Evolutionary conservation across 2,329 filamentous ascomycete species (phyloP).

Genomic region (Fusarium foetens): DNA sequence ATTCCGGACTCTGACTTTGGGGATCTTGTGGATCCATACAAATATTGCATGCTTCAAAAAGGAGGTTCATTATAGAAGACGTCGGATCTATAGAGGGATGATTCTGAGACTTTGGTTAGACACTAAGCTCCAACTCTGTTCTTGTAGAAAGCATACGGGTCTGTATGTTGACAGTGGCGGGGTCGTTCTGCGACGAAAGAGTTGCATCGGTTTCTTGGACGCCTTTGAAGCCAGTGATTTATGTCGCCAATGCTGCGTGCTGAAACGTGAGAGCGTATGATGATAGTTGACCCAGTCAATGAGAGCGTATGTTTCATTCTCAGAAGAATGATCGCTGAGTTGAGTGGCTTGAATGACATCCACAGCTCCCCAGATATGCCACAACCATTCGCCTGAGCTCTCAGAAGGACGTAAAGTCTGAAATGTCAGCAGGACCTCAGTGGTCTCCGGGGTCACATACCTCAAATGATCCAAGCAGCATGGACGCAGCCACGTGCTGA

Average conservation of each 20-base stretch:
- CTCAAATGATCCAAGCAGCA: constrained; percentile 38
- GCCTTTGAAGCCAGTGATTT: not conserved
- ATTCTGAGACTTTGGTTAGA: not conserved
- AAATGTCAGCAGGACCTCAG: not conserved
- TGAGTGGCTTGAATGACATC: constrained; percentile 23
- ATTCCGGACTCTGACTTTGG: constrained; percentile 10
- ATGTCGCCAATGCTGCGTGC: constrained; percentile 31
- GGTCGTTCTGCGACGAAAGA: not conserved
- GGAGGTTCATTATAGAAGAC: constrained; percentile 24
- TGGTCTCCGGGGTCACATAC: not conserved
- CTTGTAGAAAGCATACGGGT: constrained; percentile 4
- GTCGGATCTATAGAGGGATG: constrained; percentile 14
- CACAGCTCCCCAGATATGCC: constrained; percentile 31
- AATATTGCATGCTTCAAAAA: constrained; percentile 25
- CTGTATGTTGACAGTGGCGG: not conserved
- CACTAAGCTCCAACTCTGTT: too few relatives aligned
- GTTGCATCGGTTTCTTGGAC: accelerated
- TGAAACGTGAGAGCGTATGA: constrained; percentile 30
- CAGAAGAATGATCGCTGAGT: not conserved
- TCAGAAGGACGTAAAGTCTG: constrained; percentile 28
- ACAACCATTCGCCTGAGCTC: constrained; percentile 36
- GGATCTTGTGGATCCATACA: constrained; percentile 22
- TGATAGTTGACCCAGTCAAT: constrained; percentile 40
- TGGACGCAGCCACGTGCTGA: constrained; percentile 35
- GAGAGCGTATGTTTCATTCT: constrained; percentile 2